Evolutionary conservation across 768 basidiomycete genomes (phyloP), one percentile per base, ranked within the genome.

Genomic region (Lactarius akahatsu): DNA sequence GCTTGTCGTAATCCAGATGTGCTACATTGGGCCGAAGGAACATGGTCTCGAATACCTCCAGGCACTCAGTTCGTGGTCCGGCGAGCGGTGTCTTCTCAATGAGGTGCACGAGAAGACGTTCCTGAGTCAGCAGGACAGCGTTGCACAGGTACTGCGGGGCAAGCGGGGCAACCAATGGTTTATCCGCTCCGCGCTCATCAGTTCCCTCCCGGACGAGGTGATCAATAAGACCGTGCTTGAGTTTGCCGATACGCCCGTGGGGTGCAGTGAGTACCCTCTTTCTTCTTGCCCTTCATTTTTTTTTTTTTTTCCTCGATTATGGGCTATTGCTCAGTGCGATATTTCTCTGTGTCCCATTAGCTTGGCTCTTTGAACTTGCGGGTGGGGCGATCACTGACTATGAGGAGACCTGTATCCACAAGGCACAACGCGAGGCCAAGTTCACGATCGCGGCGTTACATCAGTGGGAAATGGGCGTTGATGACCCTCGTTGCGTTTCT

Each of bases 61-160:
- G 65, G 84, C 88, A n/a, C 88, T 96, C 69, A 87, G 88, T 7
- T 88, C 89, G 38, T 97, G 95, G 95, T 88, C 91, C 55, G 94
- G 94, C 57, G 95, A 92, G 72, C 79, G 82, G 52, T 94, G 92
- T 72, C 76, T 96, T 61, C 80, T 97, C 59, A 94, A 95, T 71
- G 95, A 96, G 75, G 92, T 97, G 4, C 81, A 90, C 69, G 95
- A 96, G 77, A 91, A 96, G 77, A 90, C 86, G 58, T 96, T 95
- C 76, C 77, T 93, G 69, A 85, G 87, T 73, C 95, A 97, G 74
- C 95, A 96, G 77, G 90, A 94, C 72, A 94, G 92, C 65, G 88
- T 96, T 10, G 92, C 92, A 15, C 93, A 96, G 76, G 89, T 96
- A 9, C 77, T 97, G 62, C 87, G 91, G 68, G 94, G 90, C 65